Evolutionary conservation across 495 filamentous ascomycete genomes (phyloP), one percentile per base, ranked within the genome.

Genomic region (Penicillium manginii): DNA sequence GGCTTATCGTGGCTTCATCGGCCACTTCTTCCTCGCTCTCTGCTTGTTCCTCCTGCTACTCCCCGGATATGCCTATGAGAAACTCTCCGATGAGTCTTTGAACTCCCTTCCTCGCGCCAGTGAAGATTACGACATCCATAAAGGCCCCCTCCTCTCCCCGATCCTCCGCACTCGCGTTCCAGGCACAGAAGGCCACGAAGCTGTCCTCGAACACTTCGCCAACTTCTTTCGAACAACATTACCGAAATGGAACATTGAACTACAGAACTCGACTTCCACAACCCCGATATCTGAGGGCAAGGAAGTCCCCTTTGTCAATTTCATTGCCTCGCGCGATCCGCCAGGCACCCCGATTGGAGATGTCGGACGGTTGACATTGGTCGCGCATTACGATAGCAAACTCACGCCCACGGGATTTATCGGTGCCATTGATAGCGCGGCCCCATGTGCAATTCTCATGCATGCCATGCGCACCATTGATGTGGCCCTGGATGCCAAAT

Each of bases 371-470:
- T 72, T 98, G 65, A 92, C 91, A 11, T 80, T 98, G 31, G 96
- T 92, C 21, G 94, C 94, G 45, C 94, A 98, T 76, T 98, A 96
- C 75, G 94, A 98, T 64, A 91, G 85, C 69, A 89, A 94, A 73
- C 79, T 91, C 26, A 77, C 79, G 10, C 96, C 96, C 0, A 72
- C 87, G 58, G 94, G 92, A 0, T 98, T 98, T 71, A 91, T 98
- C 51, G 94, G 94, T 6, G 94, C 92, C 0, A 93, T 87, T 22
- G 94, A 98, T 64, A 96, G 91, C 61, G 94, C 94, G 1, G 94
- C 86, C 32, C 92, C 96, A 31, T 97, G 92, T 71, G 96, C 96
- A 0, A 89, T 98, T 75, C 78, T 98, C 46, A 81, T 98, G 85
- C 90, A 94, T 70, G 86, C 86, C 10, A 91, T 92, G 66, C 77